Evolutionary conservation across 2,329 filamentous ascomycete genomes (phyloP), one percentile per base, ranked within the genome.

Genomic region (Fusarium annulatum): DNA sequence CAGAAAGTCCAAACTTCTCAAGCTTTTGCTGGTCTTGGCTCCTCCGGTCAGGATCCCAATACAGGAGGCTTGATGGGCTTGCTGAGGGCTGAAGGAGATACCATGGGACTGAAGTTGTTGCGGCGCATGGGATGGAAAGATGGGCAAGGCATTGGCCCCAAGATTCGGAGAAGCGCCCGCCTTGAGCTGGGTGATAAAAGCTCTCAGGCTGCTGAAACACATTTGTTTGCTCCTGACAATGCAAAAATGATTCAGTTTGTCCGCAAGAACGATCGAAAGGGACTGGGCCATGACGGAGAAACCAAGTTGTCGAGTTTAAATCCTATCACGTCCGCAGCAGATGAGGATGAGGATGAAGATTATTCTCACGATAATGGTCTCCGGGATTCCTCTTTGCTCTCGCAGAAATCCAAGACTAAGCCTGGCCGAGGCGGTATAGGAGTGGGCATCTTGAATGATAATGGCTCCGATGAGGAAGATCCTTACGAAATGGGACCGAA

Each of bases 111-210:
- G 19, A 95, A 93, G 79, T 85, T 99, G 21, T 85, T 98, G 67
- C 94, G 93, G 79, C 93, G 89, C 78, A 98, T 99, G 96, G 96
- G 96, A 21, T 99, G 96, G 96, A 93, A 92, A 77, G 93, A 96
- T 72, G 96, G 95, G 2, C 95, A 98, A 82, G 96, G 96, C 7
- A 91, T 98, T 70, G 96, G 96, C 2, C 94, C 95, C 28, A 97
- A 94, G 81, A 85, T 98, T 39, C 90, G 91, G 61, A 89, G 96
- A 55, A 88, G 87, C 79, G 94, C 95, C 42, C 88, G 92, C 53
- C 86, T 96, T 19, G 92, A 81, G 36, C 49, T 86, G 3, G 86
- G 83, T 48, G 81, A 80, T 33, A 77, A 78, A 10, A 77, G 78
- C 1, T 81, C 80, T 21, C 82, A 83, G 26, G 79, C 83, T 21